A percentile compares a stretch with the other conserved stretches of the same genome.
phyloP scores from a whole-genome alignment of 768 basidiomycete genomes.

The Amanita molliuscula region DNA sequence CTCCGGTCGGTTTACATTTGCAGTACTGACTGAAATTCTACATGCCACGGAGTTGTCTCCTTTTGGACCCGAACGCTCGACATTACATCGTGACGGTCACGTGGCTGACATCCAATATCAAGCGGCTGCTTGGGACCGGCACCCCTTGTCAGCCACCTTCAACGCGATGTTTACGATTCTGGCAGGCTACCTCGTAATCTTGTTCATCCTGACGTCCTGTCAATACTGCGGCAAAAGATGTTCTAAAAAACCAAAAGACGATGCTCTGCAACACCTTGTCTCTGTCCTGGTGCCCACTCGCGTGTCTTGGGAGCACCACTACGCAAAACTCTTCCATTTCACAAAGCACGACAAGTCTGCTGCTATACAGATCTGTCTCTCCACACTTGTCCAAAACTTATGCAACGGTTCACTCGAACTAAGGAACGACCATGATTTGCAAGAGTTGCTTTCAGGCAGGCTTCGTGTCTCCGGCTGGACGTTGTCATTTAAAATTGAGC shows the following conservation, averaged over 20 bases:
- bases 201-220: too few species aligned
- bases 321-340: background rate
- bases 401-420: conserved; percentile 2
- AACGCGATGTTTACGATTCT: too few species aligned
- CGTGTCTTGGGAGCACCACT: conserved; percentile 6
- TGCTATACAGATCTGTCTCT: background rate
- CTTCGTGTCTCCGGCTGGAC: background rate
- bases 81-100: too few species aligned
- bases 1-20: too few species aligned
- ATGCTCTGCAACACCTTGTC: background rate
- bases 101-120: too few species aligned
- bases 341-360: background rate
- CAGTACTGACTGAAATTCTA: too few species aligned
- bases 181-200: too few species aligned
- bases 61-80: too few species aligned
- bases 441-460: background rate
- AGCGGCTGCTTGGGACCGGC: too few species aligned
- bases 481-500: background rate
- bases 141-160: too few species aligned
- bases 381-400: background rate
- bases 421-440: background rate
- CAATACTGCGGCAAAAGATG: background rate
- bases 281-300: background rate
- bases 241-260: background rate
- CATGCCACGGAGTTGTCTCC: too few species aligned